phyloP scores from a whole-genome alignment of 2,329 filamentous ascomycete genomes.

The Zasmidium citrigriseum region DNA sequence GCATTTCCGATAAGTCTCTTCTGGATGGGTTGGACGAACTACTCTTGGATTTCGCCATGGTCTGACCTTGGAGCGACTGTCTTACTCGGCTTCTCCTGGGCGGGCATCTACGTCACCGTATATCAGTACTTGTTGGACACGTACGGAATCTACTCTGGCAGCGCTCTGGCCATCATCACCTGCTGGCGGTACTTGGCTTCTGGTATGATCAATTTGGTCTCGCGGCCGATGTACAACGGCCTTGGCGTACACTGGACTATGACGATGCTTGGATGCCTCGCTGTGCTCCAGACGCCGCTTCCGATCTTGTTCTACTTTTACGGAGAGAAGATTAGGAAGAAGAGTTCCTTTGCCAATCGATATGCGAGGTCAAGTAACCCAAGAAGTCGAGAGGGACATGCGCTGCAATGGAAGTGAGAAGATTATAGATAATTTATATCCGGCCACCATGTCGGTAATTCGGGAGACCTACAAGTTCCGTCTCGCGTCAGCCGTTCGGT shows the following conservation, averaged over 20 bases:
- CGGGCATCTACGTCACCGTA: conserved; percentile 45
- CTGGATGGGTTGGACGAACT: conserved; percentile 54
- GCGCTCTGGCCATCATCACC: conserved; percentile 40
- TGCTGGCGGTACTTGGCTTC: conserved; percentile 37
- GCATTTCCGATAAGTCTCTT: conserved; percentile 51
- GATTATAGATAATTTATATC: background rate
- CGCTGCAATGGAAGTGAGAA: conserved; percentile 10
- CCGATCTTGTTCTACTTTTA: conserved; percentile 27
- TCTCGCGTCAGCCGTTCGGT: too few species aligned
- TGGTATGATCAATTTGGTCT: conserved; percentile 43
- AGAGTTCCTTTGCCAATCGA: conserved; percentile 37
- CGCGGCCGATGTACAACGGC: conserved; percentile 41
- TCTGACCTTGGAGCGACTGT: conserved; percentile 46
- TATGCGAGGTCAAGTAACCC: conserved; percentile 11
- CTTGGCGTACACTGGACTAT: conserved; percentile 47
- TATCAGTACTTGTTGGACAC: conserved; percentile 41
- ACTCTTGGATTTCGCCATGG: conserved; percentile 45
- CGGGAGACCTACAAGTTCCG: too few species aligned
- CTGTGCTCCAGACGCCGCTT: conserved; percentile 22
- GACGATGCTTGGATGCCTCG: conserved; percentile 42
- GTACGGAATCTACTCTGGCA: conserved; percentile 45
- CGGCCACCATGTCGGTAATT: too few species aligned
- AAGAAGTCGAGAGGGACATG: background rate
- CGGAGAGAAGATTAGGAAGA: conserved; percentile 20
- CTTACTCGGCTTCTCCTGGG: conserved; percentile 50